Conservation (phyloP, 495 filamentous ascomycete species). For the Aspergillus heteromorphus region DNA sequence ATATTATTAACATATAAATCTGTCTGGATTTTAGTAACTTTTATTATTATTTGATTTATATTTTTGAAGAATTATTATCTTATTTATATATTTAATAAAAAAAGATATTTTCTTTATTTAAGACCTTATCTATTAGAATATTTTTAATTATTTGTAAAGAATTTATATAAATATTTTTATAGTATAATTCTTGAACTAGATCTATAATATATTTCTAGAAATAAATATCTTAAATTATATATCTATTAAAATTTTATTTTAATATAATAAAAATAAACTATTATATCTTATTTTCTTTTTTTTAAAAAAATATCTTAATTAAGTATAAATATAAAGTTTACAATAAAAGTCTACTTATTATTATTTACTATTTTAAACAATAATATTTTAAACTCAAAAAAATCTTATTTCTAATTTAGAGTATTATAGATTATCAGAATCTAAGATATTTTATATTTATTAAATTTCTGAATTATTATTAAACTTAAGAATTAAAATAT, state of each 20-base stretch:
- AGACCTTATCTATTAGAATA: background rate
- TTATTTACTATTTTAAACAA: slow-evolving; percentile 8
- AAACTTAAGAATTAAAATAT: background rate
- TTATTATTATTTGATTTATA: background rate
- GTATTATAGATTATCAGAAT: background rate
- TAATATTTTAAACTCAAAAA: slow-evolving; percentile 3
- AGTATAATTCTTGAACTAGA: background rate
- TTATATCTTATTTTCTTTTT: background rate
- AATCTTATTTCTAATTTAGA: background rate
- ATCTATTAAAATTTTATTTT: slow-evolving; percentile 1
- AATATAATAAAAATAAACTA: background rate
- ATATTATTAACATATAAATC: background rate
- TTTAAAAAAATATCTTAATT: slow-evolving; percentile 1
- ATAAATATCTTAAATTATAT: background rate
- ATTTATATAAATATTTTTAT: background rate
- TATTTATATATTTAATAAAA: background rate
- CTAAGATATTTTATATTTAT: slow-evolving; percentile 5
- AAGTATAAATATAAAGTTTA: background rate
- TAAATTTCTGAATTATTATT: background rate
- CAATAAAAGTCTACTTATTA: background rate
- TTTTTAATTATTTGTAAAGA: no score
- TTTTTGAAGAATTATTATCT: background rate
- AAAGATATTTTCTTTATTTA: background rate
- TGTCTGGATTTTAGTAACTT: background rate
- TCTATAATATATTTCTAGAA: background rate